Conservation (phyloP, 2,329 filamentous ascomycete genomes). For the Volutella citrinella region DNA sequence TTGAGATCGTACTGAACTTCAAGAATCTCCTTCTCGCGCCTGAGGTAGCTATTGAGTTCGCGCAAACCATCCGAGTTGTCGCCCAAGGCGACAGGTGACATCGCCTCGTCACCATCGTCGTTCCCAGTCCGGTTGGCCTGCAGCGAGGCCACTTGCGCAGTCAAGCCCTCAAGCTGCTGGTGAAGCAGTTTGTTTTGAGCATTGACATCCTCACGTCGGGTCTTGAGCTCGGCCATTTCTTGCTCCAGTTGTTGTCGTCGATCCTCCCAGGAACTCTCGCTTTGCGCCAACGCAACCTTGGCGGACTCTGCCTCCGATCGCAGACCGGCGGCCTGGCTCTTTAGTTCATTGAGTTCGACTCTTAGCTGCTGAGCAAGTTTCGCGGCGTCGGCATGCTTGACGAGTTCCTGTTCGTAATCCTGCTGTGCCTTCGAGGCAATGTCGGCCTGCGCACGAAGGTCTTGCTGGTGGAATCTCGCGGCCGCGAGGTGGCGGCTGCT, state of each 20-base stretch:
- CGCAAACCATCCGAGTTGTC: conserved; percentile 72
- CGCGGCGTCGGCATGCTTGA: conserved; percentile 95
- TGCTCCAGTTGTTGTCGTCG: conserved; percentile 76
- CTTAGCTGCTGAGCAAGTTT: conserved; percentile 78
- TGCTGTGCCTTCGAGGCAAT: conserved; percentile 92
- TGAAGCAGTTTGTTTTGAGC: conserved; percentile 90
- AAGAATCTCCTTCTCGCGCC: conserved; percentile 94
- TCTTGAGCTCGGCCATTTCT: conserved; percentile 76
- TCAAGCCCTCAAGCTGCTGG: conserved; percentile 81
- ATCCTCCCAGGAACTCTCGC: conserved; percentile 84
- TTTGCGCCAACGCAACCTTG: conserved; percentile 73
- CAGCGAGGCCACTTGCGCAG: conserved; percentile 72
- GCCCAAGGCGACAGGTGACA: conserved; percentile 49
- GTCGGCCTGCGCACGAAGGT: conserved; percentile 87
- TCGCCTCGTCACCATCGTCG: conserved; percentile 50
- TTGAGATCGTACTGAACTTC: conserved; percentile 95
- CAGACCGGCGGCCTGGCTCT: conserved; percentile 71
- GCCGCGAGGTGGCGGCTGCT: conserved; percentile 76
- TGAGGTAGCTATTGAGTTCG: conserved; percentile 86
- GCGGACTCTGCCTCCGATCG: conserved; percentile 83
- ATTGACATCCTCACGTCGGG: conserved; percentile 77
- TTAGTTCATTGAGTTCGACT: conserved; percentile 76
- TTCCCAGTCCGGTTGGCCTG: conserved; percentile 68
- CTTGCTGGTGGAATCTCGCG: conserved; percentile 82
- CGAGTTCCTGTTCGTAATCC: conserved; percentile 89